Conservation (phyloP, 768 basidiomycete genomes). For the Crucibulum laeve region DNA sequence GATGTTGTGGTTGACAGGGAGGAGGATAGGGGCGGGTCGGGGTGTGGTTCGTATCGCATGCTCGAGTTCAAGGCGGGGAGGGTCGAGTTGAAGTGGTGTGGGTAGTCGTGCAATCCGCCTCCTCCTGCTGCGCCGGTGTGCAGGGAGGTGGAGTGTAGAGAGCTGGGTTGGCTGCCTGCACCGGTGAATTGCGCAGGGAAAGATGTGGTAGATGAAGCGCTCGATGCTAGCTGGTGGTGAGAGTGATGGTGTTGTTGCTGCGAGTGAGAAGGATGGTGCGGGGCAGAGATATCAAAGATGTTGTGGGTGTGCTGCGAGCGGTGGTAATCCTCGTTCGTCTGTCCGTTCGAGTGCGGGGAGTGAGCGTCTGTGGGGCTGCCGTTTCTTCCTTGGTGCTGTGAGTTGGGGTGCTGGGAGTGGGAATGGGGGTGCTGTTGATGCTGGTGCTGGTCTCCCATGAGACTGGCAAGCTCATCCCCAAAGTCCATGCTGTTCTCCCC, state of each 20-base stretch:
- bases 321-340: slow-evolving; percentile 19
- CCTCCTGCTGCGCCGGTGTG: slow-evolving; percentile 21
- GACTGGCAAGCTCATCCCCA: slow-evolving; percentile 61
- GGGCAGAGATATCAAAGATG: slow-evolving; percentile 31
- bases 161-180: slow-evolving; percentile 6
- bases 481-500: slow-evolving; percentile 43
- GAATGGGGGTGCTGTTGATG: slow-evolving; percentile 12
- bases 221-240: too few relatives aligned
- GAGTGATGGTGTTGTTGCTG: slow-evolving; percentile 1
- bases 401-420: slow-evolving; percentile 1
- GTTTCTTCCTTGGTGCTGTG: not conserved
- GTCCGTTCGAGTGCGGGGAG: too few relatives aligned
- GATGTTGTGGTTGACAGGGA: slow-evolving; percentile 10
- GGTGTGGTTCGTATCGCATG: slow-evolving; percentile 46
- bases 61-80: slow-evolving; percentile 47
- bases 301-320: slow-evolving; percentile 33
- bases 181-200: slow-evolving; percentile 23
- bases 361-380: too few relatives aligned
- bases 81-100: slow-evolving; percentile 43
- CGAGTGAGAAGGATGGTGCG: not conserved
- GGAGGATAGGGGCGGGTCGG: slow-evolving; percentile 21
- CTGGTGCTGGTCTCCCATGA: slow-evolving; percentile 37
- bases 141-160: slow-evolving; percentile 18
- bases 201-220: slow-evolving; percentile 27
- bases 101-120: slow-evolving; percentile 13